These are phyloP conservation scores for Pythium volutum DNA, from an alignment of 352 stramenopile species.

Conservation along the genomic window DNA sequence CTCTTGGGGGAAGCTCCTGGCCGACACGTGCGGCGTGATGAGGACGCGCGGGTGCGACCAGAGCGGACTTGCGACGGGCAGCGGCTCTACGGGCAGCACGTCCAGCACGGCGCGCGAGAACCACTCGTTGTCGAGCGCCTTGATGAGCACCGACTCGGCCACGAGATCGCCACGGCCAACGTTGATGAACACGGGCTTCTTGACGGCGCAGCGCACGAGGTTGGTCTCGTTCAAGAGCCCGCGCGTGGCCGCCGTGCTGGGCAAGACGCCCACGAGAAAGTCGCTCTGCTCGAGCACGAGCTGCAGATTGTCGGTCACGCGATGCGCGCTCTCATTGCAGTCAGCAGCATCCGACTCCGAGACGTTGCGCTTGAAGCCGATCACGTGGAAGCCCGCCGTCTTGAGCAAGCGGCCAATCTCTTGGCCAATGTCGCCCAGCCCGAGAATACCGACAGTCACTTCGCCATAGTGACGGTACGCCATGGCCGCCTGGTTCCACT, in stretches of 20 bases:
- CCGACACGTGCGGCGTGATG: constrained; percentile 82
- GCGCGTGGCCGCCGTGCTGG: constrained; percentile 67
- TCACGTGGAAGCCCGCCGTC: constrained; percentile 49
- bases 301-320: constrained; percentile 43
- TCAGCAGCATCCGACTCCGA: constrained; percentile 20
- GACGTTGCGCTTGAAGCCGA: constrained; percentile 65
- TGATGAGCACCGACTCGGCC: constrained; percentile 49
- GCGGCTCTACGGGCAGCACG: constrained; percentile 57
- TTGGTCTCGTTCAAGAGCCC: constrained; percentile 53
- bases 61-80: constrained; percentile 47
- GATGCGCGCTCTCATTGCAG: constrained; percentile 28
- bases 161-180: constrained; percentile 85
- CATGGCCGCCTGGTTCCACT: constrained; percentile 37
- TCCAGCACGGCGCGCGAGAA: constrained; percentile 67
- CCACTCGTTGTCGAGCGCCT: constrained; percentile 52
- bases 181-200: constrained; percentile 82
- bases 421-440: constrained; percentile 58
- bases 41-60: constrained; percentile 61
- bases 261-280: constrained; percentile 82
- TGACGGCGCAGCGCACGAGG: constrained; percentile 37
- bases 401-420: constrained; percentile 53
- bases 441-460: constrained; percentile 57
- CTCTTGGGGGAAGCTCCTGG: constrained; percentile 67
- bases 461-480: constrained; percentile 44
- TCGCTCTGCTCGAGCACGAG: constrained; percentile 55